Base-by-base conservation (phyloP, 441 rosid genomes). In the Erysimum cheiri region DNA sequence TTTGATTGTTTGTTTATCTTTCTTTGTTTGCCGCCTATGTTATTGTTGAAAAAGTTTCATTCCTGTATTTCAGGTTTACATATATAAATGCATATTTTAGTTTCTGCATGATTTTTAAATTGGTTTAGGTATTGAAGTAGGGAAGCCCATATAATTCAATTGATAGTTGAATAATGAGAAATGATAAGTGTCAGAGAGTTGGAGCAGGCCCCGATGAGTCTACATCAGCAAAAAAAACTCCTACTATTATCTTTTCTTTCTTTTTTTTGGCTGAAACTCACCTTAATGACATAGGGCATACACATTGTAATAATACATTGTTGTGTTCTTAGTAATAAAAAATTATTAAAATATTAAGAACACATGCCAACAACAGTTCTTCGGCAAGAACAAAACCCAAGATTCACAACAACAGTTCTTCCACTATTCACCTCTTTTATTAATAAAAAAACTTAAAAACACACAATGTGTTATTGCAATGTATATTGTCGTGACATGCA, bases 71-170 rank as follows among this genome's bases (percentile, higher is more conserved):
- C 12, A 39, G 17, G 39, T 48, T 10, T 10, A 52, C 39, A 39
- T 15, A 39, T 31, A 26, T 26, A 47, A 26, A 48, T 59, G 24
- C 64, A 65, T 29, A 66, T 6, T 59, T 67, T 47, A 53, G 17
- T 14, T 32, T 28, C 2, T 50, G 49, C 52, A 13, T 11, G 41
- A 33, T 50, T 67, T 60, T 36, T 44, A 66, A 52, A 35, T 6
- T 22, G 24, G 24, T 60, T 43, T 24, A 62, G 62, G 60, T 60
- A 44, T 24, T 40, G 15, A 40, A 52, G 49, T 43, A 57, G 59
- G 61, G 77, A 44, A 74, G 72, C 70, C 73, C 80, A 63, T 67
- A 57, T 72, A 83, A 60, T 67, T 80, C 71, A 59, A 40, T 24
- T 65, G 60, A 72, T 22, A 15, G 58, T 36, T 67, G 48, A 61